Percentiles rank a stretch among this genome's conserved stretches.
These are phyloP conservation scores for Penicillium egyptiacum DNA, from an alignment of 495 filamentous ascomycete genomes.

Conservation along the genomic window DNA sequence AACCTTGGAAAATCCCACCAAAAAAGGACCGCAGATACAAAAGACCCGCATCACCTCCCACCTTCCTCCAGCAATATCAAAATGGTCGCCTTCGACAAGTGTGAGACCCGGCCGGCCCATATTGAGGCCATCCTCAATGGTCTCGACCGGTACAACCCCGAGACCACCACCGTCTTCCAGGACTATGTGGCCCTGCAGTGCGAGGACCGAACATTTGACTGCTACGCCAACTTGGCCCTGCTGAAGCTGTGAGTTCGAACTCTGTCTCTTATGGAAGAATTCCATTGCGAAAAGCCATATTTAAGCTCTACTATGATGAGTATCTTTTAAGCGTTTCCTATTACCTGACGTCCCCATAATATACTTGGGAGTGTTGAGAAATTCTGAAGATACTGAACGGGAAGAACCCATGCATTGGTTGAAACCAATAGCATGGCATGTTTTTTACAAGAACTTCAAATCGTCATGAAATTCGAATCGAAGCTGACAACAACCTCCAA, in stretches of 20 bases:
- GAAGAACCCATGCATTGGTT: slow-evolving; percentile 17
- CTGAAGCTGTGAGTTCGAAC: slow-evolving; percentile 86
- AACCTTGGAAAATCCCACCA: slow-evolving; percentile 38
- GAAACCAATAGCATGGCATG: background rate
- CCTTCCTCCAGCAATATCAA: slow-evolving; percentile 26
- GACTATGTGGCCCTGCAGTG: slow-evolving; percentile 94
- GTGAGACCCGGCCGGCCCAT: slow-evolving; percentile 72
- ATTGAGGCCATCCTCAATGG: slow-evolving; percentile 89
- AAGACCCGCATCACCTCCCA: slow-evolving; percentile 33
- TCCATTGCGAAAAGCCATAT: background rate
- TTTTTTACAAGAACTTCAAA: background rate
- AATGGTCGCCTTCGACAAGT: slow-evolving; percentile 58
- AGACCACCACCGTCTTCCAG: slow-evolving; percentile 91
- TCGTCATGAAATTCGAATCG: slow-evolving; percentile 5
- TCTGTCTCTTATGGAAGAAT: slow-evolving; percentile 10
- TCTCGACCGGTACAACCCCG: slow-evolving; percentile 97
- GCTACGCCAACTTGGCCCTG: slow-evolving; percentile 91
- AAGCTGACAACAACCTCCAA: slow-evolving; percentile 10
- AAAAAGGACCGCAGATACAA: slow-evolving; percentile 32
- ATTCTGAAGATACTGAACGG: slow-evolving; percentile 34
- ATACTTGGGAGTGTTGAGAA: slow-evolving; percentile 37
- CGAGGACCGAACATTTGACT: slow-evolving; percentile 90
- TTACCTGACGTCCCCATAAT: slow-evolving; percentile 70
- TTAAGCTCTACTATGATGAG: background rate
- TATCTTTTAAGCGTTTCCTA: slow-evolving; percentile 80